Evolutionary conservation across 2,329 filamentous ascomycete species (phyloP).

Genomic region (Zymoseptoria tritici): DNA sequence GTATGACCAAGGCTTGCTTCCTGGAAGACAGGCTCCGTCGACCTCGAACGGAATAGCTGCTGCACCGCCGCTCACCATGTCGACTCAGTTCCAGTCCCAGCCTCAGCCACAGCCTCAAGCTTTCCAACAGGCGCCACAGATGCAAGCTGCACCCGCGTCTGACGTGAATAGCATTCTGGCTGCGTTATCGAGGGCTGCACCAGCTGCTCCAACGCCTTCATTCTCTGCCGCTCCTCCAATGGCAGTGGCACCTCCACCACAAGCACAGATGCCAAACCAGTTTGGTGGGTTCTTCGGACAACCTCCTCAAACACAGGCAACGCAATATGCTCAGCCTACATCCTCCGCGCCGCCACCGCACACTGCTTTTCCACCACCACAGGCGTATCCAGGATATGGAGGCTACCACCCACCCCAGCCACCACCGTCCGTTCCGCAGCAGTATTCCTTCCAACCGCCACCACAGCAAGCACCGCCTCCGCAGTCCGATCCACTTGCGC

Average conservation of each 20-base stretch:
- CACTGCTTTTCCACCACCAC: constrained; percentile 14
- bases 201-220: constrained; percentile 17
- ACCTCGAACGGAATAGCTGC: constrained; percentile 11
- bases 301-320: constrained; percentile 12
- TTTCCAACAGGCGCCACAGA: constrained; percentile 9
- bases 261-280: constrained; percentile 20
- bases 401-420: constrained; percentile 25
- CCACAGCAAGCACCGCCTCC: constrained; percentile 45
- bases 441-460: constrained; percentile 43
- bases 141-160: constrained; percentile 15
- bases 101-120: constrained; percentile 10
- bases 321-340: constrained; percentile 11
- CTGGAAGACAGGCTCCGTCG: constrained; percentile 9
- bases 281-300: constrained; percentile 21
- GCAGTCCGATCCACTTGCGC: constrained; percentile 23
- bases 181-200: constrained; percentile 26
- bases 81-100: neutral
- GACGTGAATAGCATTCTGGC: constrained; percentile 32
- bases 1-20: constrained; percentile 26
- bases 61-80: constrained; percentile 4
- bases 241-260: constrained; percentile 13
- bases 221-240: constrained; percentile 16
- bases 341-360: constrained; percentile 11
- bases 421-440: constrained; percentile 29
- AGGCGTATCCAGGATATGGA: constrained; percentile 9